Conservation (phyloP, 345 rosid genomes). For the Citropsis articulata region DNA sequence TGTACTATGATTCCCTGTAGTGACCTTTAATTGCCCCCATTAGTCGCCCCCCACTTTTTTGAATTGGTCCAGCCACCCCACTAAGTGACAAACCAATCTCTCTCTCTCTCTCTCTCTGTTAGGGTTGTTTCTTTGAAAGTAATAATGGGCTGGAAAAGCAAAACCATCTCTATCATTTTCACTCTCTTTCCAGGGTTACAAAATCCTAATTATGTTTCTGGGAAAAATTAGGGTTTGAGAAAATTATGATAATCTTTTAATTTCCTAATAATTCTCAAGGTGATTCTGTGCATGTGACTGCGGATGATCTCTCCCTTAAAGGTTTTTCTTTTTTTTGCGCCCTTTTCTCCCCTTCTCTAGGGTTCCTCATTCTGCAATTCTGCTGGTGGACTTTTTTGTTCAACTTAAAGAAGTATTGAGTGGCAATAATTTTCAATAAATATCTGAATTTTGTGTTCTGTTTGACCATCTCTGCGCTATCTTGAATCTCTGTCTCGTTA, state of each 20-base stretch:
- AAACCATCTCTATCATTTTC: neutral
- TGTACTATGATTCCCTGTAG: neutral
- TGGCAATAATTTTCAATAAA: no score
- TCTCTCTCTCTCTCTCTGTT: neutral
- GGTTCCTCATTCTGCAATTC: no score
- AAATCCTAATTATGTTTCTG: neutral
- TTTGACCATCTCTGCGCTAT: no score
- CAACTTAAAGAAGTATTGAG: no score
- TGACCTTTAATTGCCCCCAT: neutral
- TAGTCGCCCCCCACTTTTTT: neutral
- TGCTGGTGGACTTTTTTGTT: no score
- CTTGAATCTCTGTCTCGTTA: no score
- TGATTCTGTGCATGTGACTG: no score
- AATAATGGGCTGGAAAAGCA: neutral
- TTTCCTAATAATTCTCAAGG: no score
- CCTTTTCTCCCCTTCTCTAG: no score
- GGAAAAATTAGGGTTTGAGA: neutral
- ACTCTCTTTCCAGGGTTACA: neutral
- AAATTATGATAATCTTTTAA: neutral
- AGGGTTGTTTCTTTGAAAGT: neutral
- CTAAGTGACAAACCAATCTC: neutral
- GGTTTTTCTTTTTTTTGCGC: no score
- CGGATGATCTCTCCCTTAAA: no score
- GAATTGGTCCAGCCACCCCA: neutral
- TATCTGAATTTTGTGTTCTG: no score